Evolutionary conservation across 225 moss, liverwort and hornwort species (phyloP).

Genomic region (Marchantia paleacea): DNA sequence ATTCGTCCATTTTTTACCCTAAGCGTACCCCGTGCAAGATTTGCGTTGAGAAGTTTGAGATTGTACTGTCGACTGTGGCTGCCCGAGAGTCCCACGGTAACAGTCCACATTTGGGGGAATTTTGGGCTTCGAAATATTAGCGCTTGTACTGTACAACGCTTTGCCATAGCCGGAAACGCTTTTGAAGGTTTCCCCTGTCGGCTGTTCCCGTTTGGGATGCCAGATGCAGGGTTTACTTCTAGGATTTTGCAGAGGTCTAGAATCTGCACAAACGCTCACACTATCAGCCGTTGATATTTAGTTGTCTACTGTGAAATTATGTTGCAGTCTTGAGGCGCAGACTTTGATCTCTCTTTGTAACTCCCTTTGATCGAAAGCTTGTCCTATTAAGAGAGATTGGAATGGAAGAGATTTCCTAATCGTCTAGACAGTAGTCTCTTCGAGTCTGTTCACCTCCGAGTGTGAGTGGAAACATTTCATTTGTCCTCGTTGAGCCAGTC

Average conservation of each 20-base stretch:
- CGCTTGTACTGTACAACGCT: too few relatives aligned
- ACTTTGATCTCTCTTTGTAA: neutral
- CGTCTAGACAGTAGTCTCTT: neutral
- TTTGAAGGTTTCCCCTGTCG: too few relatives aligned
- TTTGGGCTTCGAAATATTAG: too few relatives aligned
- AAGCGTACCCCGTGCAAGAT: too few relatives aligned
- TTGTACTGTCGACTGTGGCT: too few relatives aligned
- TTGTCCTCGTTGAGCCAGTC: neutral
- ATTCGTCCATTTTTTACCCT: too few relatives aligned
- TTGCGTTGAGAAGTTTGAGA: too few relatives aligned
- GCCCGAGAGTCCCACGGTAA: too few relatives aligned
- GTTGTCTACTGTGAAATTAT: neutral
- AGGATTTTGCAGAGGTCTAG: slow-evolving; percentile 10
- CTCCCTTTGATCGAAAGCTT: neutral
- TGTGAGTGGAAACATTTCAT: neutral
- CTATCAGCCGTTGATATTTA: neutral
- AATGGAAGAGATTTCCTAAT: too few relatives aligned
- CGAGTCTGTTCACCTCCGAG: neutral
- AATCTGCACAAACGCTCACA: neutral
- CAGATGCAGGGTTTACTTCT: neutral
- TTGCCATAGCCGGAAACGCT: too few relatives aligned
- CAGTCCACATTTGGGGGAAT: too few relatives aligned
- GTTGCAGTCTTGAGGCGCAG: neutral
- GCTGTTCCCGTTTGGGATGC: too few relatives aligned
- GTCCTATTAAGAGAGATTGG: neutral